Conservation (phyloP, 208 protist species). For the Wallacemonas sp. region DNA sequence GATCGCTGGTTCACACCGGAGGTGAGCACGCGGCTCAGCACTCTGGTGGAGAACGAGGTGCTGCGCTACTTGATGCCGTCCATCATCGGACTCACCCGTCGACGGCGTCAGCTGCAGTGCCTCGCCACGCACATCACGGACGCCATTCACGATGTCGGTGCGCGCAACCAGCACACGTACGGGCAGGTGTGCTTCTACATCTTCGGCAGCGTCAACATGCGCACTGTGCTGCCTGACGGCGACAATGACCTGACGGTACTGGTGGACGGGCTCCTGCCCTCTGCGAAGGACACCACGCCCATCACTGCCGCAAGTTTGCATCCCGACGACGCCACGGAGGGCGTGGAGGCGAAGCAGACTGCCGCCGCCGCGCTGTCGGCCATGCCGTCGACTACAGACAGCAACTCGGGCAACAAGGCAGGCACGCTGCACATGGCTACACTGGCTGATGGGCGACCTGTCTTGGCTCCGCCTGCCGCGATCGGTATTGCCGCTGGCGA, state of each 20-base stretch:
- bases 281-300: neutral
- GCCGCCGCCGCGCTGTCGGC: neutral
- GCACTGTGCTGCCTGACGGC: slow-evolving; percentile 86
- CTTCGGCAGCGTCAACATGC: slow-evolving; percentile 84
- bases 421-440: slow-evolving; percentile 58
- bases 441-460: slow-evolving; percentile 29
- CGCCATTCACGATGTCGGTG: slow-evolving; percentile 45
- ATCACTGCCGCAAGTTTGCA: neutral
- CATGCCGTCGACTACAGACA: slow-evolving; percentile 52
- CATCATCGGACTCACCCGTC: slow-evolving; percentile 42
- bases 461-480: slow-evolving; percentile 48
- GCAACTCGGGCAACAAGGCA: slow-evolving; percentile 43
- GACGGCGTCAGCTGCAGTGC: slow-evolving; percentile 50
- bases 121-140: slow-evolving; percentile 62
- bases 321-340: neutral
- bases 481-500: slow-evolving; percentile 63
- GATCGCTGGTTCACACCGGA: slow-evolving; percentile 52
- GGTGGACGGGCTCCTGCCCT: slow-evolving; percentile 60
- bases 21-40: slow-evolving; percentile 45
- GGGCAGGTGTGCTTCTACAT: slow-evolving; percentile 78
- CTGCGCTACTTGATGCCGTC: slow-evolving; percentile 54
- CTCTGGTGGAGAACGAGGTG: slow-evolving; percentile 64
- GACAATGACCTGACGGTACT: slow-evolving; percentile 88
- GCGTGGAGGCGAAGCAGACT: neutral
- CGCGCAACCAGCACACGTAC: slow-evolving; percentile 22